These are phyloP conservation scores for Lipomyces kockii DNA, from an alignment of 805 yeast species.

Conservation along the genomic window DNA sequence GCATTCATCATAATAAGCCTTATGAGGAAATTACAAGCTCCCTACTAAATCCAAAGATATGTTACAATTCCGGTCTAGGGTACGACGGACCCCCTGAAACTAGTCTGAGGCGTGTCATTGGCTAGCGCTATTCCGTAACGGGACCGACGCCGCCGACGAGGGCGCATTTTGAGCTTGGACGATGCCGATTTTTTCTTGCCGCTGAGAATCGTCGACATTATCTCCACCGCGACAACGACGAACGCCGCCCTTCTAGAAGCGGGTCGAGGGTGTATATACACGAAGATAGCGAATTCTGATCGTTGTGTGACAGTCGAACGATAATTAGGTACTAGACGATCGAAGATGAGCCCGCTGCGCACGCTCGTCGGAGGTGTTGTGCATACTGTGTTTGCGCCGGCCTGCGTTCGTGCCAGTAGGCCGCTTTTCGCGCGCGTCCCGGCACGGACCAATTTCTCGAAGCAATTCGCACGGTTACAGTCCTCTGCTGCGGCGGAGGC, in stretches of 20 bases:
- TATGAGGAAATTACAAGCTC: too few species aligned
- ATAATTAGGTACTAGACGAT: not conserved
- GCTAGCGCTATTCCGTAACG: not conserved
- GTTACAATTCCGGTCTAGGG: not conserved
- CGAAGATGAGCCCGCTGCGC: constrained; percentile 10
- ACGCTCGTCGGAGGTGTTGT: not conserved
- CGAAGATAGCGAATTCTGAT: not conserved
- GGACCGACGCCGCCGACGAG: not conserved
- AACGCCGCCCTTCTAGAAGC: not conserved
- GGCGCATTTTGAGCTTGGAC: not conserved
- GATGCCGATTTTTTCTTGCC: not conserved
- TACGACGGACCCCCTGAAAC: not conserved
- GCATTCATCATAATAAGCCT: too few species aligned
- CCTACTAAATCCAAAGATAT: too few species aligned
- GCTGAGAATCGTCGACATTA: not conserved
- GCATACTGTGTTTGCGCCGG: not conserved
- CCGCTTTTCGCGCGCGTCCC: not conserved
- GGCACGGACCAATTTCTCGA: not conserved
- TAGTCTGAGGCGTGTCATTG: not conserved
- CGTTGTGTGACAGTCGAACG: not conserved
- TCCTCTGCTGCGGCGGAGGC: constrained; percentile 26
- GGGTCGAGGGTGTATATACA: not conserved
- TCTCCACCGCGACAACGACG: not conserved
- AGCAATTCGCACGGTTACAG: constrained; percentile 40
- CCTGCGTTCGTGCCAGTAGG: not conserved